Evolutionary conservation across 2,329 filamentous ascomycete genomes (phyloP).

Genomic region (Sporothrix schenckii): DNA sequence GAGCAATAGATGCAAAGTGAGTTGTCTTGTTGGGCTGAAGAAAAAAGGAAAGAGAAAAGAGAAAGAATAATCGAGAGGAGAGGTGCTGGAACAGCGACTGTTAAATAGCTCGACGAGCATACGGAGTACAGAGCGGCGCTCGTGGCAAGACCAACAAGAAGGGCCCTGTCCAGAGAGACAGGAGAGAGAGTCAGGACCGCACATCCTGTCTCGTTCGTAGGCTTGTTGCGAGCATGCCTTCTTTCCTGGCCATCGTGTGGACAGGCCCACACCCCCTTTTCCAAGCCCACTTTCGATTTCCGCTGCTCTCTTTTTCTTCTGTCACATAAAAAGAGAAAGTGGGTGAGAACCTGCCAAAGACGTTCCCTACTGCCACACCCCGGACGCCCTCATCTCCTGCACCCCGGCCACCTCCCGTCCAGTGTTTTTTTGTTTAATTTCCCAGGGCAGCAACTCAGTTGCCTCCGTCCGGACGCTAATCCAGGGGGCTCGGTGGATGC

Average conservation of each 20-base stretch:
- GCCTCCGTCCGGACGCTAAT: constrained; percentile 34
- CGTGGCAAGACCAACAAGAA: no score
- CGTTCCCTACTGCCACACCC: neutral
- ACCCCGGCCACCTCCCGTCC: neutral
- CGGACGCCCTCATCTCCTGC: constrained; percentile 32
- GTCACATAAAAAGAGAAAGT: neutral
- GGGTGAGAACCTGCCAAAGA: neutral
- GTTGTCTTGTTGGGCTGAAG: constrained; percentile 44
- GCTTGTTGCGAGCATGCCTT: constrained; percentile 13
- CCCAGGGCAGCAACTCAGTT: constrained; percentile 26
- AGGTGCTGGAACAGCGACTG: constrained; percentile 35
- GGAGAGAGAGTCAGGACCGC: neutral
- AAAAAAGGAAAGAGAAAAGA: constrained; percentile 39
- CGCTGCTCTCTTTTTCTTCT: neutral
- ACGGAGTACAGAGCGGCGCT: neutral
- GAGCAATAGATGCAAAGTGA: constrained; percentile 40
- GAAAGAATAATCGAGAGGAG: constrained; percentile 31
- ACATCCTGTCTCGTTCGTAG: constrained; percentile 16
- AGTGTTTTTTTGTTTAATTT: no score
- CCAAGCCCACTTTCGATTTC: constrained; percentile 28
- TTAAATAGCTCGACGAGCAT: constrained; percentile 43
- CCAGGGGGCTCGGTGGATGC: constrained; percentile 36
- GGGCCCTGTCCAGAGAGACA: neutral
- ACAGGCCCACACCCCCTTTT: constrained; percentile 30
- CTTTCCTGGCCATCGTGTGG: neutral